Percentiles rank a stretch among this genome's conserved stretches.
Conservation (phyloP, 2,329 filamentous ascomycete species). For the Cladosporium sp. region DNA sequence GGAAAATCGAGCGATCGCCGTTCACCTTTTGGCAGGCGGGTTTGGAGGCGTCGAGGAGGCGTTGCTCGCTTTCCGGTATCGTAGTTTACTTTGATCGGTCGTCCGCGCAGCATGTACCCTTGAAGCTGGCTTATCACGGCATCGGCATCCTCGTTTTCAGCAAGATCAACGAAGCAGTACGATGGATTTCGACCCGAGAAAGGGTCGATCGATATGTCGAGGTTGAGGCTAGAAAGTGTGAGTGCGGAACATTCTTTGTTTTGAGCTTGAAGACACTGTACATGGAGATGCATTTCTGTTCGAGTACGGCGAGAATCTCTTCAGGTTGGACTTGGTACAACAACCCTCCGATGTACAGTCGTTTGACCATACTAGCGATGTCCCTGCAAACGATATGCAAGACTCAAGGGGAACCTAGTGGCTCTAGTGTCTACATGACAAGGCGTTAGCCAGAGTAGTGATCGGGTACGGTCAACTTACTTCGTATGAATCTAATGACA, state of each 20-base stretch:
- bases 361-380: not conserved
- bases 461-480: too few relatives aligned
- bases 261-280: conserved; percentile 27
- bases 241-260: not conserved
- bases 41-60: not conserved
- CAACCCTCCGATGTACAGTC: conserved; percentile 56
- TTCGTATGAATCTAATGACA: not conserved
- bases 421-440: not conserved
- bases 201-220: conserved; percentile 69
- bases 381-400: not conserved
- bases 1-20: not conserved
- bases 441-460: not conserved
- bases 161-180: conserved; percentile 73
- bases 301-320: conserved; percentile 1
- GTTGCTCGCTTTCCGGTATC: conserved; percentile 23
- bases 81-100: conserved; percentile 61
- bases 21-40: not conserved
- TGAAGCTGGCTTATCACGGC: conserved; percentile 59
- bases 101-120: conserved; percentile 56
- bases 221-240: conserved; percentile 48
- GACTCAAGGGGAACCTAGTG: not conserved
- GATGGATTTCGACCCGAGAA: conserved; percentile 69
- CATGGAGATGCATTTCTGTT: conserved; percentile 29
- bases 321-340: conserved; percentile 54
- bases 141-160: conserved; percentile 57